phyloP scores from a whole-genome alignment of 1,139 yeast genomes.

The Yamadazyma jaroonii region DNA sequence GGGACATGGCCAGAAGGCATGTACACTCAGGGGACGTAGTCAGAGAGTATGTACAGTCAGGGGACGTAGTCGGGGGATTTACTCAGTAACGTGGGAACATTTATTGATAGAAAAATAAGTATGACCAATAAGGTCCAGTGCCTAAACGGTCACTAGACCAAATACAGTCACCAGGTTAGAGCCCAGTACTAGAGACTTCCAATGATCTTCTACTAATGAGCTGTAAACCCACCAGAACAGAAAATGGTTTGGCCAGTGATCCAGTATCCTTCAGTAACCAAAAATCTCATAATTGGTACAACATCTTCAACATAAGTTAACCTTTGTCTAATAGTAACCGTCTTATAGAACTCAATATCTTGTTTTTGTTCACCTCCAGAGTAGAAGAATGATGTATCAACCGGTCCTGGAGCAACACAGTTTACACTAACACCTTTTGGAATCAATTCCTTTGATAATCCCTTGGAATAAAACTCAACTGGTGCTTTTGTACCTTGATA shows the following conservation, averaged over 20 bases:
- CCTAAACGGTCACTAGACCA: too few relatives aligned
- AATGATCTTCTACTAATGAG: conserved; percentile 38
- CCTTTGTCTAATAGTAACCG: conserved; percentile 45
- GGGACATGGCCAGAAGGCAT: too few relatives aligned
- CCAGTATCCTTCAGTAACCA: conserved; percentile 67
- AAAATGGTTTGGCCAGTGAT: conserved; percentile 68
- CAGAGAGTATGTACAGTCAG: too few relatives aligned
- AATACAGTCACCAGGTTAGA: too few relatives aligned
- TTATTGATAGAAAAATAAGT: too few relatives aligned
- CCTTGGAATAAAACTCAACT: conserved; percentile 56
- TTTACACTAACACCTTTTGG: conserved; percentile 51
- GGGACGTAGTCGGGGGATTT: too few relatives aligned
- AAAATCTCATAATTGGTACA: conserved; percentile 59
- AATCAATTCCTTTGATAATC: conserved; percentile 57
- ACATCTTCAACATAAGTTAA: conserved; percentile 60
- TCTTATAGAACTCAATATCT: conserved; percentile 54
- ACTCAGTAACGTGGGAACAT: too few relatives aligned
- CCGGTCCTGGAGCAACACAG: conserved; percentile 68
- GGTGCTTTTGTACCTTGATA: conserved; percentile 64
- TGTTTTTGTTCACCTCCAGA: conserved; percentile 58
- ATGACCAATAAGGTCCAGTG: too few relatives aligned
- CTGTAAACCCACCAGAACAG: conserved; percentile 66
- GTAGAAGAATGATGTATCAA: conserved; percentile 69
- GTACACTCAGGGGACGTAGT: too few relatives aligned
- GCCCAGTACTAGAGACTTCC: too few relatives aligned